A percentile compares a stretch with the other conserved stretches of the same genome.
Evolutionary conservation across 2,329 filamentous ascomycete genomes (phyloP).

Genomic region (Penicillium occitanis): DNA sequence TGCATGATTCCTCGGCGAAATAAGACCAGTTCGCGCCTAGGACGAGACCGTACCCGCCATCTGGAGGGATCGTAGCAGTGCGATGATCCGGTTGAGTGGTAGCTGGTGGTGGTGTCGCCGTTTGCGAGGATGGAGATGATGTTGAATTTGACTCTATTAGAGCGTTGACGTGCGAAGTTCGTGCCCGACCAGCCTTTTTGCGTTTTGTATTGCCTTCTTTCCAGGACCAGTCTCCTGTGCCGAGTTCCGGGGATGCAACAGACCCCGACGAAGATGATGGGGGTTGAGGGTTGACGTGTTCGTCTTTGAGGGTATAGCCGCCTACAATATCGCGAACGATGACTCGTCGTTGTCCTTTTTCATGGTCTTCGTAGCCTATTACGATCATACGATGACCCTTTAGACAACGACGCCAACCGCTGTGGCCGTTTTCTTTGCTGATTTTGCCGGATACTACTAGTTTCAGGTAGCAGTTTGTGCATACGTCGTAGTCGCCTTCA

Average conservation of each 20-base stretch:
- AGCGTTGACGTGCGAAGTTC: constrained; percentile 25
- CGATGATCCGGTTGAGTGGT: constrained; percentile 1
- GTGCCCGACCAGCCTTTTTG: constrained; percentile 39
- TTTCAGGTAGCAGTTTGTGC: constrained; percentile 71
- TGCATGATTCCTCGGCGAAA: constrained; percentile 59
- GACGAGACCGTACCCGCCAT: constrained; percentile 68
- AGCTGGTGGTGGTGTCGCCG: not conserved
- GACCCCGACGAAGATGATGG: constrained; percentile 9
- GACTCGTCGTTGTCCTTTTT: constrained; percentile 65
- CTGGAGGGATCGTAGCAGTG: constrained; percentile 61
- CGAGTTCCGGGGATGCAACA: constrained; percentile 30
- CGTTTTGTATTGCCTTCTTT: constrained; percentile 39
- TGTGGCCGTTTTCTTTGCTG: constrained; percentile 70
- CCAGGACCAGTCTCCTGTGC: constrained; percentile 44
- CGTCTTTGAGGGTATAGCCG: constrained; percentile 66
- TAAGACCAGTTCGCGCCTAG: constrained; percentile 72
- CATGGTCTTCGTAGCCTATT: constrained; percentile 69
- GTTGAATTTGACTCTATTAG: not conserved
- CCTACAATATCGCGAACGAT: constrained; percentile 74
- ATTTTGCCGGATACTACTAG: constrained; percentile 65
- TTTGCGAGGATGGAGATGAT: constrained; percentile 5
- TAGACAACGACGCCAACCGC: constrained; percentile 80
- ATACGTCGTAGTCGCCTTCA: constrained; percentile 84
- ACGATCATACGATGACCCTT: constrained; percentile 81
- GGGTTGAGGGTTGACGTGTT: constrained; percentile 29